phyloP scores from a whole-genome alignment of 306 rosid species.

The Argentina anserina region DNA sequence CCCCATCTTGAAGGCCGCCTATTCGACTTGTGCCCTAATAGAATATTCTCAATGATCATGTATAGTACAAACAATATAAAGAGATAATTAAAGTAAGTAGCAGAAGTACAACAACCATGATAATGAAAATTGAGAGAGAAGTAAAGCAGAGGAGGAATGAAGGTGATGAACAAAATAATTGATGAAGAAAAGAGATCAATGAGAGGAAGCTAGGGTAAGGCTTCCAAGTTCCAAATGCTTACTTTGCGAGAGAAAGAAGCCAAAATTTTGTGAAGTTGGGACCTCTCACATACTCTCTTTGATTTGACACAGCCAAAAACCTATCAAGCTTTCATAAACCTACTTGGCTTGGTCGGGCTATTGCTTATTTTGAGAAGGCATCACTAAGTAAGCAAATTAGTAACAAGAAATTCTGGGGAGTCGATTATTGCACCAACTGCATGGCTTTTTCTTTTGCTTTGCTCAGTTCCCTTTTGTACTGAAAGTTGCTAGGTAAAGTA shows the following conservation, averaged over 20 bases:
- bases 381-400: not conserved
- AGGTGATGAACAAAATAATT: constrained; percentile 11
- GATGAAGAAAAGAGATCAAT: not conserved
- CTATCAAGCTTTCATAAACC: constrained; percentile 20
- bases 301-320: constrained; percentile 49
- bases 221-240: constrained; percentile 46
- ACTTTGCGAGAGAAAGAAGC: constrained; percentile 62
- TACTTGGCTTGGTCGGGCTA: constrained; percentile 33
- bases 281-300: constrained; percentile 13
- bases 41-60: constrained; percentile 24
- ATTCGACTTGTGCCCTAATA: constrained; percentile 19
- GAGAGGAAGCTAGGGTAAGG: not conserved
- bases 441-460: not conserved
- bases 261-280: constrained; percentile 45
- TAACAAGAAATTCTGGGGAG: not conserved
- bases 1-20: constrained; percentile 14
- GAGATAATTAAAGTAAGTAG: not conserved
- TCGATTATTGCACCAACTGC: not conserved
- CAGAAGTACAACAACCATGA: constrained; percentile 8
- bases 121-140: not conserved
- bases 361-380: constrained; percentile 9
- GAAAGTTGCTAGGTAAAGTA: not conserved
- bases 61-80: constrained; percentile 17
- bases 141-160: not conserved
- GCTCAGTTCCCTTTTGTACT: not conserved